Base-by-base conservation (phyloP, 2,329 filamentous ascomycete species). In the Cordyceps militaris region DNA sequence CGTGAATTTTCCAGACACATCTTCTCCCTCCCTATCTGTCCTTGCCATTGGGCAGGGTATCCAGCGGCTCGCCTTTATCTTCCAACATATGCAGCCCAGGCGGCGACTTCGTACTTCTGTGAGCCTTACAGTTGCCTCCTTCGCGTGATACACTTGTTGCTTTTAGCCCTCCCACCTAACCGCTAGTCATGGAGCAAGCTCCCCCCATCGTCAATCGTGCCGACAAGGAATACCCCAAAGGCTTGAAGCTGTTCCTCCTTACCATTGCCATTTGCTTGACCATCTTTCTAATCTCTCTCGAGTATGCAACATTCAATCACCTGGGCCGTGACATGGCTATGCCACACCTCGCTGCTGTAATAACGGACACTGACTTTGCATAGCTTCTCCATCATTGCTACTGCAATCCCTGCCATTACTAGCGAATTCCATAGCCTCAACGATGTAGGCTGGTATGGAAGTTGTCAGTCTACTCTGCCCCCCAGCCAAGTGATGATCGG, bases 361-460 rank as follows among this genome's bases (percentile, higher is more conserved):
- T 53, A 1, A 43, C 26, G n/a, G 34, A 23, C 23, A 26, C 36
- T 53, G 24, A 28, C 16, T 0, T 14, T 4, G 19, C 1, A 21
- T 32, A 43, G 50, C 38, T 53, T 53, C 36, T 43, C 50, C 9
- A 53, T 53, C 36, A 53, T 53, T 30, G 50, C 50, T 13, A 53
- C 36, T 32, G 52, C 52, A n/a, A 46, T 54, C 28, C 19, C 40
- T 24, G 40, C 52, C 16, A 46, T 55, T 19, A 55, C 40, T 2
- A 55, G 32, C 28, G 40, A 36, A 36, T 36, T 55, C 21, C 28
- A 34, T 21, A 44, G 26, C 28, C 19, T 55, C 8, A 44, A 32
- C 30, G 40, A 55, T 30, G 28, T 46, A 24, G 40, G 52, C 26
- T 55, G 52, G 52, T 46, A 46, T 9, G 52, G 28, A 55, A 55